Evolutionary conservation across 352 stramenopile genomes (phyloP), one percentile per base, ranked within the genome.

Genomic region (Phytophthora palmivora): DNA sequence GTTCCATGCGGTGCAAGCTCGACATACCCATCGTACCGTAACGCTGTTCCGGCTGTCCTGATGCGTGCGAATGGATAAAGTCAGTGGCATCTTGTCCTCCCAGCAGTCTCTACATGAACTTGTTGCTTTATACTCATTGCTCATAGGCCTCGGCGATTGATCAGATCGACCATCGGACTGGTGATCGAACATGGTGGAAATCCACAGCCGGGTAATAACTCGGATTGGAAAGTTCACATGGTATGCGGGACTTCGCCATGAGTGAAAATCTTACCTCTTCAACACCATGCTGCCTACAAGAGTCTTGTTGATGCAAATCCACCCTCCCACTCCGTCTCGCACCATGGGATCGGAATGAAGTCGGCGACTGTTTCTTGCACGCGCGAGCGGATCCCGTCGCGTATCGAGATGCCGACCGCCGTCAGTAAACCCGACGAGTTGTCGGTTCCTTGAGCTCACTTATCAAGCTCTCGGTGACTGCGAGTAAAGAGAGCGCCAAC

Each of bases 401-500:
- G 37, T 47, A 55, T 19, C 38, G 32, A n/a, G n/a, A 28, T 46
- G 32, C 18, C 50, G 52, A 45, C 44, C 56, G n/a, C 15, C 46
- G 45, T 72, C 63, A 72, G 63, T 45, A 62, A 58, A 32, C 59
- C n/a, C 12, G 28, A 16, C 39, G 47, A 60, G 52, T n/a, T 52
- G 32, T 37, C 61, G 34, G 39, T 24, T 52, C 18, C 30, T 66
- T 67, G 47, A 60, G 48, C 53, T 67, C 54, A 70, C 24, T 70
- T 59, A 33, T 43, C 58, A 65, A 63, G 28, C 30, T 44, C 51
- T 56, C 51, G 16, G 46, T 39, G 45, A 59, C 19, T 70, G 54
- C 50, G 26, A 42, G 26, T 43, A 22, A 34, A 71, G 41, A 70
- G 46, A 70, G 52, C 46, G 28, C 47, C 21, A 41, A 26, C 42